Percentiles rank a stretch among this genome's conserved stretches.
phyloP scores from a whole-genome alignment of 305 asterid genomes.

The Fraxinus ornus region DNA sequence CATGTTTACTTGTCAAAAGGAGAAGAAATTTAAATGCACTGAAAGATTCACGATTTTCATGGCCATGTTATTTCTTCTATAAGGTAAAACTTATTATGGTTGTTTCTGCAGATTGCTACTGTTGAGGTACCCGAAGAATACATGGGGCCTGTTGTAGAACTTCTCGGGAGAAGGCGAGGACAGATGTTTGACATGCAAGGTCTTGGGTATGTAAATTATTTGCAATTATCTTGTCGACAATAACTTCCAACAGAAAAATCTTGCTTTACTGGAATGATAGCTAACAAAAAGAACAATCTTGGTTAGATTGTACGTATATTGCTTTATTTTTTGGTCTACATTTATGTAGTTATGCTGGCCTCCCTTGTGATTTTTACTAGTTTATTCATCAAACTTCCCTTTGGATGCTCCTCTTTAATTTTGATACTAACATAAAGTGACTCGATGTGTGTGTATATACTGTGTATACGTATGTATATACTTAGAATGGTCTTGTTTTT shows the following conservation, averaged over 20 bases:
- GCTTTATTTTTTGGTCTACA: not conserved
- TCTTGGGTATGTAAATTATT: conserved; percentile 54
- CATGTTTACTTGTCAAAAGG: not conserved
- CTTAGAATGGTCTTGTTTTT: not conserved
- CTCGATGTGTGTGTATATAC: not conserved
- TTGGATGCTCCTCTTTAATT: not conserved
- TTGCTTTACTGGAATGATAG: not conserved
- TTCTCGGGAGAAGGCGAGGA: conserved; percentile 97
- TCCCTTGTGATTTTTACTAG: not conserved
- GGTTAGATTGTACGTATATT: not conserved
- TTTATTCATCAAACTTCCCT: not conserved
- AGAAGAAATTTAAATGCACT: not conserved
- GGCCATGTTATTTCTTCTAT: not conserved
- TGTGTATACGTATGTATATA: not conserved
- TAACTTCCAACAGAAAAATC: conserved; percentile 2
- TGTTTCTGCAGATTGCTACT: conserved; percentile 68
- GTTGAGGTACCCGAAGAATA: conserved; percentile 96
- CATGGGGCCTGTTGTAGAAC: conserved; percentile 91
- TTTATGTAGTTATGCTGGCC: not conserved
- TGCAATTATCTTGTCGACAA: not conserved
- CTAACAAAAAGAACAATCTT: not conserved
- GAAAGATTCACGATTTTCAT: not conserved
- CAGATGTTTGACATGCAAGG: conserved; percentile 96
- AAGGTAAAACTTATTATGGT: conserved; percentile 5
- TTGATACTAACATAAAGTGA: not conserved